Evolutionary conservation across 305 asterid genomes (phyloP), one percentile per base, ranked within the genome.

Genomic region (Fraxinus velutina): DNA sequence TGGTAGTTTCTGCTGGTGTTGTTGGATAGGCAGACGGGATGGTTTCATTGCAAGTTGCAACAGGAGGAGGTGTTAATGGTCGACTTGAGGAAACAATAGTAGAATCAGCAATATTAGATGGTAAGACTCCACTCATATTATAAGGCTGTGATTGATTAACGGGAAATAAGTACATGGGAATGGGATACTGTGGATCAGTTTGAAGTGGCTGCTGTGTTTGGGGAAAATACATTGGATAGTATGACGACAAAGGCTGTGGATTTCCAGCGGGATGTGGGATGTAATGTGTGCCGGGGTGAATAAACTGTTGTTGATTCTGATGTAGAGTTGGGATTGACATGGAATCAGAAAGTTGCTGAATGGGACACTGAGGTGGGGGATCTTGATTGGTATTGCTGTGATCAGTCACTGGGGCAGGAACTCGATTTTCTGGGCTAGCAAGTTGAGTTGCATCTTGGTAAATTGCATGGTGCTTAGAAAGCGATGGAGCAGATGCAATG

Each of bases 201-300:
- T 86, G 90, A 77, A 84, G 72, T 33, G 82, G 88, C 37, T 84
- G 90, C 44, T 91, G 93, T n/a, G 86, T 74, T 71, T 86, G 86
- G 83, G 90, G 85, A 22, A 86, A 64, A 27, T 92, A 92, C 80
- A 92, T 87, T 39, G 91, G 95, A 80, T 92, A 92, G 86, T 89
- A 93, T 70, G 97, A 90, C 6, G 90, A 73, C 5, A 88, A 76
- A 15, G 90, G 91, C 60, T 84, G 21, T 0, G 89, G 84, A n/a
- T 84, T 86, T 6, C 83, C 64, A 34, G 81, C 78, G 2, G 91
- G 86, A 42, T 89, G 92, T 72, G 90, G 92, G 80, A 89, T 82
- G 76, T 88, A 90, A 78, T 90, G 91, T 32, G 89, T 60, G 68
- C 44, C 77, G 4, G 88, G 30, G 75, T 86, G 92, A 36, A 89